A percentile compares a stretch with the other conserved stretches of the same genome.
Evolutionary conservation across 495 filamentous ascomycete genomes (phyloP).

Genomic region (Penicillium antarcticum): DNA sequence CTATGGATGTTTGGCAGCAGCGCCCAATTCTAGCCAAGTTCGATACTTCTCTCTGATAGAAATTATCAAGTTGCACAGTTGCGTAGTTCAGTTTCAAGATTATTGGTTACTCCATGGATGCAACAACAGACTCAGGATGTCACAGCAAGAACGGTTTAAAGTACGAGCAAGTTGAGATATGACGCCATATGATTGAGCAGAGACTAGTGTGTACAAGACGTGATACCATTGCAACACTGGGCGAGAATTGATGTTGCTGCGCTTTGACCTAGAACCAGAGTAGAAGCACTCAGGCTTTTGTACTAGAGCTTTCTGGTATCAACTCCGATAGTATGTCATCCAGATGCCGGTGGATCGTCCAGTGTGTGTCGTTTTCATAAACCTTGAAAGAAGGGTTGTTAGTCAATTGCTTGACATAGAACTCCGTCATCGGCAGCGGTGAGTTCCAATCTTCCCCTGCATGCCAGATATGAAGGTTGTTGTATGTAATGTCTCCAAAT

Average conservation of each 20-base stretch:
- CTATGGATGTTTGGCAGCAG: neutral
- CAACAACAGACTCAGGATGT: neutral
- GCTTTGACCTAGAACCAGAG: neutral
- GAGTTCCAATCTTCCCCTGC: constrained; percentile 27
- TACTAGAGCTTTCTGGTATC: neutral
- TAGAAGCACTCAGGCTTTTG: neutral
- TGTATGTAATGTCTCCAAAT: constrained; percentile 27
- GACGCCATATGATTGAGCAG: neutral
- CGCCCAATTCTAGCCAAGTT: neutral
- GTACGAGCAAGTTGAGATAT: neutral
- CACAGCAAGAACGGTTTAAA: neutral
- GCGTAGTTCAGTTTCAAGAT: neutral
- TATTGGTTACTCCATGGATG: neutral
- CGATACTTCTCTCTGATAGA: neutral
- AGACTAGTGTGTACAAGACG: neutral
- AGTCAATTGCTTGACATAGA: constrained; percentile 15
- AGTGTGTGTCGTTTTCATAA: constrained; percentile 16
- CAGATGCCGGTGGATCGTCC: constrained; percentile 13
- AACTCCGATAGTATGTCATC: constrained; percentile 11
- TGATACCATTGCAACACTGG: neutral
- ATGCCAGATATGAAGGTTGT: constrained; percentile 34
- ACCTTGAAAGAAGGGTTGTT: constrained; percentile 8
- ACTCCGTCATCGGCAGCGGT: constrained; percentile 21
- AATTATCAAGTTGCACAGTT: neutral
- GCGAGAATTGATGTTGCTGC: too few species aligned